A percentile compares a stretch with the other conserved stretches of the same genome.
phyloP scores from a whole-genome alignment of 164 flowering plant genomes.

The Dillenia suffruticosa region DNA sequence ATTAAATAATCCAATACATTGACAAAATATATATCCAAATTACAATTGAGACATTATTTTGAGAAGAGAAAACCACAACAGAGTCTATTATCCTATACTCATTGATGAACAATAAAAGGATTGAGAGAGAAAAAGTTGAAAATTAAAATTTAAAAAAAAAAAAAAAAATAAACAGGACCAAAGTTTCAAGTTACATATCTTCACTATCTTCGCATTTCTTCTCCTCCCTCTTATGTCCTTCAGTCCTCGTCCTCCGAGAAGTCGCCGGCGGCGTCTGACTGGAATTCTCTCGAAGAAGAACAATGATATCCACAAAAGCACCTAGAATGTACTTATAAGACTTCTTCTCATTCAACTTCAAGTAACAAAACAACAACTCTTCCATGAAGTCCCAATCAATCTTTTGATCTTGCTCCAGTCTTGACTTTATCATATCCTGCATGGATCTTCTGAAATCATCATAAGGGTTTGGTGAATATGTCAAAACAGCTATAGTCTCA shows the following conservation, averaged over 20 bases:
- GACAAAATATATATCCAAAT: not conserved
- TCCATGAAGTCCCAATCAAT: slow-evolving; percentile 88
- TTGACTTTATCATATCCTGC: slow-evolving; percentile 62
- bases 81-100: too few species aligned
- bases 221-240: slow-evolving; percentile 15
- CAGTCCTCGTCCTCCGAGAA: slow-evolving; percentile 10
- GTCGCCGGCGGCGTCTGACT: slow-evolving; percentile 12
- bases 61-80: too few species aligned
- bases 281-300: slow-evolving; percentile 28
- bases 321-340: slow-evolving; percentile 54
- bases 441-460: slow-evolving; percentile 67
- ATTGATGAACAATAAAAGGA: too few species aligned
- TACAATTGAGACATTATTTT: not conserved
- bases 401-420: slow-evolving; percentile 6
- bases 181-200: too few species aligned
- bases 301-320: slow-evolving; percentile 63
- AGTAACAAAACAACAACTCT: slow-evolving; percentile 66
- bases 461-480: slow-evolving; percentile 42
- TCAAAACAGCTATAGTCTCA: slow-evolving; percentile 52
- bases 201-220: not conserved
- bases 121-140: too few species aligned
- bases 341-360: slow-evolving; percentile 65
- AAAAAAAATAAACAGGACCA: too few species aligned
- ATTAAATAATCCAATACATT: too few species aligned
- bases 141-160: too few species aligned